These are phyloP conservation scores for Entomortierella parvispora DNA, from an alignment of 192 early-diverging fungal genomes.

Conservation along the genomic window DNA sequence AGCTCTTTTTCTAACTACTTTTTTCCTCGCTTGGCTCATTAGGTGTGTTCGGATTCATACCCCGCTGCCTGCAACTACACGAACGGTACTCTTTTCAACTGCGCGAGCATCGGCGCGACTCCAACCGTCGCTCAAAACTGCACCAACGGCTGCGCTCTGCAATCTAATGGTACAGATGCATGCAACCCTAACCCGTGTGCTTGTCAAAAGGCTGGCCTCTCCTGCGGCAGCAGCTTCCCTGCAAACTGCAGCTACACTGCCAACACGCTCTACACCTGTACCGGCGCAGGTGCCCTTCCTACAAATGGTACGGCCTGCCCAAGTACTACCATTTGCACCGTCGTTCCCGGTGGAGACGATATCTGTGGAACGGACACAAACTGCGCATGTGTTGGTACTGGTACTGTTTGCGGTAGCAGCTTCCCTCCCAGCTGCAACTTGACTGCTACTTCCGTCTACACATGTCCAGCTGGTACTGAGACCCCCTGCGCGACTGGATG, in stretches of 20 bases:
- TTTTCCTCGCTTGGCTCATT: not conserved
- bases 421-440: not conserved
- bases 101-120: not conserved
- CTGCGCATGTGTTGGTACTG: slow-evolving; percentile 8
- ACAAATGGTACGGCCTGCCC: not conserved
- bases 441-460: not conserved
- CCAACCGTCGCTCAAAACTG: slow-evolving; percentile 1
- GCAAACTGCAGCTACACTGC: not conserved
- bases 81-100: slow-evolving; percentile 1
- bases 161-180: not conserved
- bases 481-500: slow-evolving; percentile 2
- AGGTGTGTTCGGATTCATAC: slow-evolving; percentile 1
- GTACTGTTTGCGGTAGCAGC: not conserved
- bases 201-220: not conserved
- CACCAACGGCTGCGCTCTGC: not conserved
- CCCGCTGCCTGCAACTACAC: not conserved
- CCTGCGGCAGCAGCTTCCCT: slow-evolving; percentile 1
- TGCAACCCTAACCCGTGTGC: slow-evolving; percentile 7
- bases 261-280: slow-evolving; percentile 6
- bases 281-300: not conserved
- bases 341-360: not conserved
- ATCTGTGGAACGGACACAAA: not conserved
- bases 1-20: not conserved
- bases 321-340: not conserved
- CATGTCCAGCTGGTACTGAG: not conserved